phyloP scores from a whole-genome alignment of 208 protist species.

The Perkinsela sp. region DNA sequence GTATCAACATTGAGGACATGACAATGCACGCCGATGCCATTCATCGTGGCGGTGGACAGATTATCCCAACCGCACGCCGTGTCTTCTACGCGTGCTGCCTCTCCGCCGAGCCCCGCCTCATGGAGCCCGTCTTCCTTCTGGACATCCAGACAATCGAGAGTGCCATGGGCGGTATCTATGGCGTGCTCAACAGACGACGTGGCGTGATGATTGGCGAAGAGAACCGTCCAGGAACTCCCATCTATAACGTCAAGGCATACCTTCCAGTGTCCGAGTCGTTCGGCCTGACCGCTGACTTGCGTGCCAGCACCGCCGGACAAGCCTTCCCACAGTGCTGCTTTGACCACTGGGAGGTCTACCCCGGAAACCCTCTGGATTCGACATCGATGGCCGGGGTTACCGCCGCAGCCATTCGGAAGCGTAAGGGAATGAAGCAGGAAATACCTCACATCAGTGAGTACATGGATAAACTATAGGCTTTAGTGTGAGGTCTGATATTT shows the following conservation, averaged over 20 bases:
- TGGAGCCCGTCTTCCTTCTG: conserved; percentile 90
- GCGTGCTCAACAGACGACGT: conserved; percentile 73
- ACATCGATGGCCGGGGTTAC: conserved; percentile 27
- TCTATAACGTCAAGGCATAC: conserved; percentile 87
- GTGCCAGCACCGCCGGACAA: conserved; percentile 73
- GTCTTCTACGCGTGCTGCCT: conserved; percentile 76
- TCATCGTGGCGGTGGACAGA: conserved; percentile 90
- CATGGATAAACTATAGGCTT: conserved; percentile 74
- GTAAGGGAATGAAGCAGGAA: conserved; percentile 84
- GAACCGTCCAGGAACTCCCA: conserved; percentile 72
- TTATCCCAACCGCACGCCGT: conserved; percentile 80
- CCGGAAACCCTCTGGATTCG: conserved; percentile 43
- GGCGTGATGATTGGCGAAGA: conserved; percentile 83
- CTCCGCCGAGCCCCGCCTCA: conserved; percentile 60
- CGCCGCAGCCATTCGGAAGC: conserved; percentile 49
- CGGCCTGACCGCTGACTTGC: conserved; percentile 79
- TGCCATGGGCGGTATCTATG: conserved; percentile 84
- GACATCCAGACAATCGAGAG: conserved; percentile 83
- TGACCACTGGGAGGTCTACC: conserved; percentile 83
- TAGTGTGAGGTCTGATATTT: too few relatives aligned
- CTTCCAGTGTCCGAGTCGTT: conserved; percentile 96
- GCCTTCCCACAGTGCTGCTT: conserved; percentile 89
- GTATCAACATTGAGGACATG: conserved; percentile 85
- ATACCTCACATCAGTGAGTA: conserved; percentile 67
- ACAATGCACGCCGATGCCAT: conserved; percentile 93